Evolutionary conservation across 2,329 filamentous ascomycete genomes (phyloP).

Genomic region (Sporothrix inflata): DNA sequence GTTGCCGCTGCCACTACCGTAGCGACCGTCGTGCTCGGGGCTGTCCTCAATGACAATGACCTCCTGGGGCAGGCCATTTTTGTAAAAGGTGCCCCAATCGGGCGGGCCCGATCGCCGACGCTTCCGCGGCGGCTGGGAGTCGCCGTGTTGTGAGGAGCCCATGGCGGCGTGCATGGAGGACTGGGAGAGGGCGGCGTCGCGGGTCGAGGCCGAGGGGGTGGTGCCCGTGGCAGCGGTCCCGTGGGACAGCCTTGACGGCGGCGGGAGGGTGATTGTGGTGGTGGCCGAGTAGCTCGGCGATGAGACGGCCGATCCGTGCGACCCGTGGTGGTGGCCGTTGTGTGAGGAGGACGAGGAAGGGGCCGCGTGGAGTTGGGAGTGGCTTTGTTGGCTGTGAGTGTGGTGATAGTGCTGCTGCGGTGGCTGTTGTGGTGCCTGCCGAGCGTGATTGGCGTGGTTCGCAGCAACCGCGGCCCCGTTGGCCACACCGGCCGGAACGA

Average conservation of each 20-base stretch:
- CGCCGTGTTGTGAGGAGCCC: slow-evolving; percentile 42
- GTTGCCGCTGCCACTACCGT: slow-evolving; percentile 34
- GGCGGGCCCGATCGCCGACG: slow-evolving; percentile 65
- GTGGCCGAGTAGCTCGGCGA: slow-evolving; percentile 39
- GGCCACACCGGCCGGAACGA: slow-evolving; percentile 24
- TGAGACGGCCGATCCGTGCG: slow-evolving; percentile 32
- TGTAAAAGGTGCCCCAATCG: slow-evolving; percentile 81
- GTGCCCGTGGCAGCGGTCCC: slow-evolving; percentile 3
- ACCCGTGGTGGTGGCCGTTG: slow-evolving; percentile 1
- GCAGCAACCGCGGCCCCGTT: slow-evolving; percentile 27
- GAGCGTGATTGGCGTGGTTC: slow-evolving; percentile 25
- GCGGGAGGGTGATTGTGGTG: slow-evolving; percentile 17
- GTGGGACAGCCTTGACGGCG: slow-evolving; percentile 30
- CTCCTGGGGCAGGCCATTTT: slow-evolving; percentile 80
- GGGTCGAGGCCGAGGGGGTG: slow-evolving; percentile 1
- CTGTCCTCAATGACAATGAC: slow-evolving; percentile 83
- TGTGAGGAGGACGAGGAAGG: not conserved
- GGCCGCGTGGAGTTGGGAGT: not conserved
- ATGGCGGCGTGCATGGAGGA: slow-evolving; percentile 37
- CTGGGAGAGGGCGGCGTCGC: slow-evolving; percentile 38
- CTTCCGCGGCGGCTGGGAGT: slow-evolving; percentile 48
- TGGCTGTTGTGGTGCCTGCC: slow-evolving; percentile 19
- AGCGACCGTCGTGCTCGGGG: slow-evolving; percentile 55
- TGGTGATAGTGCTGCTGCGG: slow-evolving; percentile 28
- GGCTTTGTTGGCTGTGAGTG: slow-evolving; percentile 9